Evolutionary conservation across 768 basidiomycete genomes (phyloP), one percentile per base, ranked within the genome.

Genomic region (Hericium erinaceus): DNA sequence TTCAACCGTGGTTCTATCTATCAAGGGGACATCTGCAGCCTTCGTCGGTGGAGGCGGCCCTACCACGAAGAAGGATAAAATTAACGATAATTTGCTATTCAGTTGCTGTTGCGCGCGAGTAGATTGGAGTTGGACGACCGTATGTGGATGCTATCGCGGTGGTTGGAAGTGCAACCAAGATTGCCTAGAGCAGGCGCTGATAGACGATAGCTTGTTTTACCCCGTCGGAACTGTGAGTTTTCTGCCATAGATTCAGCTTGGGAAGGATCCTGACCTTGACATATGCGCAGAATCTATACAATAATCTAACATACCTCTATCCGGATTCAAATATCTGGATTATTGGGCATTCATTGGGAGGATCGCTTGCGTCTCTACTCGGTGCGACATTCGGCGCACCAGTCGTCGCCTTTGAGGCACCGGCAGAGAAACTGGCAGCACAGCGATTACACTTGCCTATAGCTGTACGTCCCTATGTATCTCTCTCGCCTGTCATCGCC

Each of bases 91-190:
- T 66, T 73, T 95, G n/a, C 73, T 98, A 38, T 95, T 95, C 74
- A 88, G 92, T 4, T 98, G 95, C 71, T 98, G 95, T 70, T 98
- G 95, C 65, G 95, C 93, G 2, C 80, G 89, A 7, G 90, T 98
- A n/a, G 92, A 89, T 38, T 90, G 92, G 55, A 91, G 91, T 0
- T 98, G 95, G 95, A 83, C 81, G 18, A 79, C 95, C 0, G 95
- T 97, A 0, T 98, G 95, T 68, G 87, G 81, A 52, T 98, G 95
- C 70, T 87, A 86, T 66, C 74, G 83, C 7, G 82, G 90, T 1
- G 73, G 79, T 13, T 81, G 84, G 69, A 85, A 81, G 60, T 98
- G 95, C 68, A 84, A 88, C 60, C 81, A 85, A 62, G 77, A 77
- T 3, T 98, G 95, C 69, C 64, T 97, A 22, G 90, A 98, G 69